phyloP scores from a whole-genome alignment of 345 rosid genomes.

The Syzygium grande region DNA sequence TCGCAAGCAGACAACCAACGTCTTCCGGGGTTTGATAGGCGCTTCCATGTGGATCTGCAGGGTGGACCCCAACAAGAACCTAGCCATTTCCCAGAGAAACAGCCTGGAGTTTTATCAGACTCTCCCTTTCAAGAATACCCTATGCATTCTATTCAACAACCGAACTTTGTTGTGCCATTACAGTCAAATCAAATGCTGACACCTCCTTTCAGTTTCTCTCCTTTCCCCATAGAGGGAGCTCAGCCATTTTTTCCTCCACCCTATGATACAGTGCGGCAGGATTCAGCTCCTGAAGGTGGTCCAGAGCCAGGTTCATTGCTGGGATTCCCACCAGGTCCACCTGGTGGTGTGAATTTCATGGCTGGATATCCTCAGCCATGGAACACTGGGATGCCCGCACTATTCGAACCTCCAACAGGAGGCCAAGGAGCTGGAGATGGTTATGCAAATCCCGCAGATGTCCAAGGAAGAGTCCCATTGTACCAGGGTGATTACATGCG shows the following conservation, averaged over 20 bases:
- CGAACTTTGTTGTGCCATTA: slow-evolving; percentile 52
- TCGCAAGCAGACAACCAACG: slow-evolving; percentile 30
- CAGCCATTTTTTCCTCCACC: slow-evolving; percentile 56
- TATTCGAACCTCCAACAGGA: slow-evolving; percentile 21
- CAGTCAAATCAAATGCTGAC: slow-evolving; percentile 48
- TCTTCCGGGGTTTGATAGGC: slow-evolving; percentile 61
- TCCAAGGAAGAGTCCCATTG: slow-evolving; percentile 29
- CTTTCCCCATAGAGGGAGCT: slow-evolving; percentile 59
- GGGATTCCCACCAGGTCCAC: slow-evolving; percentile 60
- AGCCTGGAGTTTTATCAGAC: slow-evolving; percentile 39
- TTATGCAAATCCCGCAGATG: slow-evolving; percentile 25
- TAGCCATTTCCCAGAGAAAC: slow-evolving; percentile 38
- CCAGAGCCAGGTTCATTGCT: slow-evolving; percentile 65
- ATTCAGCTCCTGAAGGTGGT: slow-evolving; percentile 46
- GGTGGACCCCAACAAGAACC: slow-evolving; percentile 38
- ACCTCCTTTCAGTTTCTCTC: slow-evolving; percentile 44
- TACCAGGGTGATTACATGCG: slow-evolving; percentile 57
- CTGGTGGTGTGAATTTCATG: slow-evolving; percentile 38
- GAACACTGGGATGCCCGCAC: slow-evolving; percentile 39
- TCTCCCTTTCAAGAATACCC: slow-evolving; percentile 57
- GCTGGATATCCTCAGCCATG: slow-evolving; percentile 59
- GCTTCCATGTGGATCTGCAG: slow-evolving; percentile 13
- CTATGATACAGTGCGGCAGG: slow-evolving; percentile 42
- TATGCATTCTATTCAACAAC: slow-evolving; percentile 57
- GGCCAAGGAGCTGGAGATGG: slow-evolving; percentile 36